Conservation (phyloP, 768 basidiomycete genomes). For the Russula emetica region DNA sequence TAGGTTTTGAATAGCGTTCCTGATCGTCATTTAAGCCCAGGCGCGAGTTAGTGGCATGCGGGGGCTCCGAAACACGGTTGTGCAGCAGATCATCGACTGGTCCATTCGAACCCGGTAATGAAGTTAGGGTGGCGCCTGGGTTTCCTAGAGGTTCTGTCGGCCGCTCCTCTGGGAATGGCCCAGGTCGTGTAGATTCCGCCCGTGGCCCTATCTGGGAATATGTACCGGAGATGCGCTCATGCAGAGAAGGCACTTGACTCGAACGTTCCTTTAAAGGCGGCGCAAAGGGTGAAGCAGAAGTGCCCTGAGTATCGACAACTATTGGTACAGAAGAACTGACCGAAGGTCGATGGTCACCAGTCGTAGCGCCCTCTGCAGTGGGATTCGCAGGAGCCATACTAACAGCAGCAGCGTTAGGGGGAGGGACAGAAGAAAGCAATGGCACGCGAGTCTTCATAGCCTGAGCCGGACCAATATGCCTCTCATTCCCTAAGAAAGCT, state of each 20-base stretch:
- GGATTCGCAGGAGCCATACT: slow-evolving; percentile 5
- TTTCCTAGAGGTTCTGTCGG: slow-evolving; percentile 27
- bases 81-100: slow-evolving; percentile 9
- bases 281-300: slow-evolving; percentile 21
- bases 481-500: slow-evolving; percentile 11
- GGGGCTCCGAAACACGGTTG: slow-evolving; percentile 11
- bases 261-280: slow-evolving; percentile 29
- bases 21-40: slow-evolving; percentile 4
- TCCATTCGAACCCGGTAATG: slow-evolving; percentile 18
- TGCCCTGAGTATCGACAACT: slow-evolving; percentile 5
- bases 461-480: slow-evolving; percentile 1
- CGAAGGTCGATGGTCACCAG: slow-evolving; percentile 1
- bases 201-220: slow-evolving; percentile 11
- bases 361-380: background rate
- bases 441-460: slow-evolving; percentile 12
- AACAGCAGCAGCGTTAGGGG: slow-evolving; percentile 4
- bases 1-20: slow-evolving; percentile 3
- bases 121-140: slow-evolving; percentile 21
- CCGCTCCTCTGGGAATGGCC: slow-evolving; percentile 31
- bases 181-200: slow-evolving; percentile 8
- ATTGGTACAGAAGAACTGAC: background rate
- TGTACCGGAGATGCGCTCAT: slow-evolving; percentile 13
- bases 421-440: slow-evolving; percentile 6
- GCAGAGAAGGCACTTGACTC: slow-evolving; percentile 24
- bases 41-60: slow-evolving; percentile 1